phyloP scores from a whole-genome alignment of 2,329 filamentous ascomycete species.

The Ceratocystis ficicola region DNA sequence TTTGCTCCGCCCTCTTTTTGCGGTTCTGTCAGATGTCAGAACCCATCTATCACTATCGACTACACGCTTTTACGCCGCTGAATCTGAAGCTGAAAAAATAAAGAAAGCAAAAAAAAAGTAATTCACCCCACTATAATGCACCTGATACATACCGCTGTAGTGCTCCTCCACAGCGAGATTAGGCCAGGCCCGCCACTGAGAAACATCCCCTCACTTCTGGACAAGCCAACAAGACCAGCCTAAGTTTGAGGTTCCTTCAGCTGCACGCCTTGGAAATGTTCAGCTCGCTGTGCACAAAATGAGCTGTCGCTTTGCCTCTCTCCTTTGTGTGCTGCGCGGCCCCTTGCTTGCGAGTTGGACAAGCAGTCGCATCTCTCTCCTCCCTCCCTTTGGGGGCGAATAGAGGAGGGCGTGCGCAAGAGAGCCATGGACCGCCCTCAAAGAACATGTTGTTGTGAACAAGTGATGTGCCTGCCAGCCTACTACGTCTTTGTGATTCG shows the following conservation, averaged over 20 bases:
- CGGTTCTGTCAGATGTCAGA: slow-evolving; percentile 7
- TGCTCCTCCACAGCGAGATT: not conserved
- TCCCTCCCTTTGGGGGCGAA: no score
- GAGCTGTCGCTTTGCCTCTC: not conserved
- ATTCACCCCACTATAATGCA: not conserved
- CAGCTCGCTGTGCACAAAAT: not conserved
- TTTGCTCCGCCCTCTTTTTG: no score
- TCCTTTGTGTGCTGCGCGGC: not conserved
- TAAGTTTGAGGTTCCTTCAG: not conserved
- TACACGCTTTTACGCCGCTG: not conserved
- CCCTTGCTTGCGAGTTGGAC: not conserved
- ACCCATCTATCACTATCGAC: not conserved
- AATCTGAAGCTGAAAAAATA: not conserved
- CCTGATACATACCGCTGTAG: not conserved
- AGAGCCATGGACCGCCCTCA: no score
- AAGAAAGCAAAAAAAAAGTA: not conserved
- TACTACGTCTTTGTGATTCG: no score
- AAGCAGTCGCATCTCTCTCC: not conserved
- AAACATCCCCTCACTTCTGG: no score
- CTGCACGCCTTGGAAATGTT: not conserved
- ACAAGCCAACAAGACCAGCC: not conserved
- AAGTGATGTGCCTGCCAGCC: no score
- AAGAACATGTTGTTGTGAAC: no score
- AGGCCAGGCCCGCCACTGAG: not conserved
- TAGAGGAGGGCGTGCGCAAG: no score